Evolutionary conservation across 2,329 filamentous ascomycete species (phyloP), one percentile per base, ranked within the genome.

Genomic region (Clarireedia monteithiana): DNA sequence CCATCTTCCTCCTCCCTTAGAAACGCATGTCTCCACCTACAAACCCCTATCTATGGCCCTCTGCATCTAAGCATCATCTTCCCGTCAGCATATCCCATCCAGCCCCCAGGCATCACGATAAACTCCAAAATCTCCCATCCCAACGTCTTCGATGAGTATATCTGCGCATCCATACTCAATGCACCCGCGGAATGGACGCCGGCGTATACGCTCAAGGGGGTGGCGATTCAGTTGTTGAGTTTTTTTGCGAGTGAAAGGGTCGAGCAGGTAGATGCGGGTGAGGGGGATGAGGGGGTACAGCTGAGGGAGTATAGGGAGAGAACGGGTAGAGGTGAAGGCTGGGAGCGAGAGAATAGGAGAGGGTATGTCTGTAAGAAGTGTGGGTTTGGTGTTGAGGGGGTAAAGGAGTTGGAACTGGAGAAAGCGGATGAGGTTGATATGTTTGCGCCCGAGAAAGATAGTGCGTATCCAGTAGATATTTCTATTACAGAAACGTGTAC

Each of bases 171-270:
- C 0, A 77, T 79, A 3, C 68, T 79, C 34, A 73, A 74, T 57
- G 71, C 63, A 0, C 53, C 34, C 2, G 70, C 74, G 17, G 75
- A 69, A 1, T 77, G 75, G 61, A 78, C 76, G 0, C 72, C 75
- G 1, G 77, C 76, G 0, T 79, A 79, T 57, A 78, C 75, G 0
- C 67, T 79, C 24, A 77, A 77, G 55, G 72, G 69, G 3, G 73
- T 79, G 23, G 71, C 74, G 15, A 78, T 79, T 24, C 76, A 79
- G 64, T 58, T 79, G n/a, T 65, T 79, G 2, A 78, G 75, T 60
- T 78, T 80, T 66, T 79, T 79, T 62, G 68, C 69, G 26, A 78
- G 76, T 59, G 73, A 76, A 1, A 68, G 55, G 2, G 51, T 79
- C 3, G 75, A 78, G 56, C 76, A 78, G 55, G 59, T 61, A 0